These are phyloP conservation scores for Phoenix dactylifera DNA, from an alignment of 176 grass and related monocot genomes.

Conservation along the genomic window DNA sequence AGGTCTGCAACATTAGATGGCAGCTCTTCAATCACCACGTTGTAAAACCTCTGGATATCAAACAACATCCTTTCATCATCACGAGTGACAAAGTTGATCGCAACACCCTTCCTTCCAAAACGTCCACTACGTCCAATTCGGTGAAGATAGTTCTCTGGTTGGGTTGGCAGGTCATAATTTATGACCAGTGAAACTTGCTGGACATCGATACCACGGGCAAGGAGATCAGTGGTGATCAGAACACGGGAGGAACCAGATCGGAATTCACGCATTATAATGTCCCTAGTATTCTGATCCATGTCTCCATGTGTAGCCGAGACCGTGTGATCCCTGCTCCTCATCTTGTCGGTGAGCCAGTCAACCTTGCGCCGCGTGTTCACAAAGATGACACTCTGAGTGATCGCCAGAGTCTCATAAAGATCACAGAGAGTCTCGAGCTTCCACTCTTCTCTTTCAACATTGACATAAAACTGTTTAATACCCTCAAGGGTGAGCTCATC, in stretches of 20 bases:
- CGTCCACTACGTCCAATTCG: conserved; percentile 74
- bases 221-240: conserved; percentile 71
- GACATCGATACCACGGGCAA: conserved; percentile 77
- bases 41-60: conserved; percentile 75
- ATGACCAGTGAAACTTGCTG: conserved; percentile 81
- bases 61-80: conserved; percentile 69
- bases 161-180: conserved; percentile 67
- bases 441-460: conserved; percentile 68
- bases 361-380: conserved; percentile 83
- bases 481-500: conserved; percentile 73
- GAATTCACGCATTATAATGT: conserved; percentile 91
- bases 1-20: conserved; percentile 66
- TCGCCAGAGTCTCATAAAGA: conserved; percentile 60
- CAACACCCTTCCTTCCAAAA: conserved; percentile 72
- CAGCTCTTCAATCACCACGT: conserved; percentile 55
- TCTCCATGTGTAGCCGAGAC: conserved; percentile 69
- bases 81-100: conserved; percentile 66
- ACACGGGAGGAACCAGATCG: conserved; percentile 69
- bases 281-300: conserved; percentile 90
- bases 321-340: conserved; percentile 69
- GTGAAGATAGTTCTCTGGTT: conserved; percentile 78
- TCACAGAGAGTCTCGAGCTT: conserved; percentile 79
- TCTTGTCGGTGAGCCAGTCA: conserved; percentile 82
- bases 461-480: conserved; percentile 80
- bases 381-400: conserved; percentile 81